These are phyloP conservation scores for Simplicillium aogashimaense DNA, from an alignment of 2,329 filamentous ascomycete species.

Conservation along the genomic window DNA sequence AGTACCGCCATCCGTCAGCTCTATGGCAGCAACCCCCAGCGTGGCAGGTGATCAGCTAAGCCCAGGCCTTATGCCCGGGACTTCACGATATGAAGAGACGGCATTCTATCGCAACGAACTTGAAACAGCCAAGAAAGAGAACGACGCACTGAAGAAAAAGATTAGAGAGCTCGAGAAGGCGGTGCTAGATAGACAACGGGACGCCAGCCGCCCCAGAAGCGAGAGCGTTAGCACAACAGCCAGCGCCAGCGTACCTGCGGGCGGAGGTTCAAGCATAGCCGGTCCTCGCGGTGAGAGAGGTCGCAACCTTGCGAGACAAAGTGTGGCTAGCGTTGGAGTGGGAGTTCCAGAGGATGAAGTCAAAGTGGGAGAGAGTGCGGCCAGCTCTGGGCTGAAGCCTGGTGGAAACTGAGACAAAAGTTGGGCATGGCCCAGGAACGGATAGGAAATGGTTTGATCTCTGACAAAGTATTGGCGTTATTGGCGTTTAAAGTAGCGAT, in stretches of 20 bases:
- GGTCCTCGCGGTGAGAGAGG: slow-evolving; percentile 34
- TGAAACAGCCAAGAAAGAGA: slow-evolving; percentile 52
- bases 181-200: slow-evolving; percentile 38
- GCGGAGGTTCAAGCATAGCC: slow-evolving; percentile 31
- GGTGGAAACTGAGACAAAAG: neutral
- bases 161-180: slow-evolving; percentile 52
- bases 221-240: slow-evolving; percentile 44
- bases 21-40: slow-evolving; percentile 29
- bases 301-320: slow-evolving; percentile 29
- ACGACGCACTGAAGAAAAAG: slow-evolving; percentile 49
- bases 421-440: too few species aligned
- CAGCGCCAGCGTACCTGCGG: slow-evolving; percentile 31
- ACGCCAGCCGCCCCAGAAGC: slow-evolving; percentile 34
- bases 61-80: slow-evolving; percentile 45
- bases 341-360: slow-evolving; percentile 52
- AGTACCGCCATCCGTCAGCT: slow-evolving; percentile 25
- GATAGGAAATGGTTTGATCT: too few species aligned
- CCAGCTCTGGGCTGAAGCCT: slow-evolving; percentile 30
- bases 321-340: slow-evolving; percentile 35
- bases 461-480: too few species aligned
- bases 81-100: slow-evolving; percentile 52
- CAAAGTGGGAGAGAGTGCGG: slow-evolving; percentile 52
- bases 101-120: slow-evolving; percentile 50
- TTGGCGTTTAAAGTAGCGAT: too few species aligned
- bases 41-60: slow-evolving; percentile 34